Evolutionary conservation across 2,329 filamentous ascomycete genomes (phyloP).

Genomic region (Colletotrichum somersetense): DNA sequence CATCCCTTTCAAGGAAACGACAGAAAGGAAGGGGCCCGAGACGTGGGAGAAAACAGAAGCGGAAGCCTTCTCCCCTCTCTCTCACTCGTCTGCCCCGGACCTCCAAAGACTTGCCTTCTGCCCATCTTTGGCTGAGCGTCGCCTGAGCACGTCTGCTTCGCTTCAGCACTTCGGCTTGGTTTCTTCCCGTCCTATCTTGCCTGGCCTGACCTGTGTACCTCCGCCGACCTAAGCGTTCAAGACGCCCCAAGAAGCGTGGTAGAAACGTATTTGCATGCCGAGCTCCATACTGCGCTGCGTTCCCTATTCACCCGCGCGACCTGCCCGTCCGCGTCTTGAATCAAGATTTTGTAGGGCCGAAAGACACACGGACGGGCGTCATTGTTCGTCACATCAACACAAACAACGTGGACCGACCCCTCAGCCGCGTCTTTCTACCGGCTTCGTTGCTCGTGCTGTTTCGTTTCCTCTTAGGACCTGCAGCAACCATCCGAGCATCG

Average conservation of each 20-base stretch:
- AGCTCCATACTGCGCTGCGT: slow-evolving; percentile 5
- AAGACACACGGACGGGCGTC: slow-evolving; percentile 33
- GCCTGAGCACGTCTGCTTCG: slow-evolving; percentile 31
- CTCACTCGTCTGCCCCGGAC: slow-evolving; percentile 1
- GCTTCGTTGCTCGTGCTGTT: slow-evolving; percentile 15
- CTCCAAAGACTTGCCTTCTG: slow-evolving; percentile 19
- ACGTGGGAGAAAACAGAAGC: background rate
- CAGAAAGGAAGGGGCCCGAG: slow-evolving; percentile 1
- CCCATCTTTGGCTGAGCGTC: slow-evolving; percentile 23
- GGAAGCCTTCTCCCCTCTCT: background rate
- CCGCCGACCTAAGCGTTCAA: slow-evolving; percentile 22
- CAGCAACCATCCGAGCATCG: slow-evolving; percentile 4
- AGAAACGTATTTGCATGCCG: background rate
- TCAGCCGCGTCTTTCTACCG: background rate
- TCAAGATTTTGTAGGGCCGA: slow-evolving; percentile 17
- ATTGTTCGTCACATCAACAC: slow-evolving; percentile 18
- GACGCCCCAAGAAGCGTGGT: background rate
- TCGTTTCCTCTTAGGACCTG: slow-evolving; percentile 7
- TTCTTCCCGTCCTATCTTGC: slow-evolving; percentile 32
- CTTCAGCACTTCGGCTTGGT: slow-evolving; percentile 27
- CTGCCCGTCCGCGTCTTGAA: background rate
- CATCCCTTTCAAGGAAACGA: slow-evolving; percentile 17
- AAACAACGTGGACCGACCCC: slow-evolving; percentile 12
- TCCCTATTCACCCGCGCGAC: slow-evolving; percentile 1
- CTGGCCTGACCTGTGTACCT: slow-evolving; percentile 15